Conservation (phyloP, 495 filamentous ascomycete genomes). For the Articulospora tetracladia region DNA sequence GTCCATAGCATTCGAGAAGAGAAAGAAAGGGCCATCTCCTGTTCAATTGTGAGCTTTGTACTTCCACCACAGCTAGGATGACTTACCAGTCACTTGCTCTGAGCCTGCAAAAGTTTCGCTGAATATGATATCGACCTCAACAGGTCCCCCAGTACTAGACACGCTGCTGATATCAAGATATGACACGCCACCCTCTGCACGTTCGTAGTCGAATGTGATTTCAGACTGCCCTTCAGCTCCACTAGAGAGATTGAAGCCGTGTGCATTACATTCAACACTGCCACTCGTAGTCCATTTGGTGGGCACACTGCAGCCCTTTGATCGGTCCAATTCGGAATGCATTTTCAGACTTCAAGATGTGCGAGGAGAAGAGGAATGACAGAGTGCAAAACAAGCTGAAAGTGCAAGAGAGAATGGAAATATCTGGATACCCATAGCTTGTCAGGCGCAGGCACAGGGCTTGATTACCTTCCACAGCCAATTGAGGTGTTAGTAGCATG, state of each 20-base stretch:
- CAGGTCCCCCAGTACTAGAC: background rate
- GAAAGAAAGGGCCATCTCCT: conserved; percentile 20
- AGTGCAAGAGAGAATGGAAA: background rate
- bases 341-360: background rate
- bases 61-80: background rate
- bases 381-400: no score
- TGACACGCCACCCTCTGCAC: conserved; percentile 12
- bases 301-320: background rate
- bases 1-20: conserved; percentile 22
- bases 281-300: background rate
- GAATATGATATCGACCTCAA: conserved; percentile 15
- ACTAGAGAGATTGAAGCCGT: conserved; percentile 3
- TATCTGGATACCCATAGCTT: background rate
- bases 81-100: conserved; percentile 5
- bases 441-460: background rate
- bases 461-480: background rate
- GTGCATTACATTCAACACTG: background rate
- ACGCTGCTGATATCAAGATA: conserved; percentile 5
- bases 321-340: background rate
- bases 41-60: background rate
- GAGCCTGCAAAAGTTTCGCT: conserved; percentile 15
- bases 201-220: conserved; percentile 13
- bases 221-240: conserved; percentile 1
- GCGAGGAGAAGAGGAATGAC: no score
- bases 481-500: background rate